Conservation (phyloP, 1,139 yeast genomes). For the Arxiozyma heterogenica region DNA sequence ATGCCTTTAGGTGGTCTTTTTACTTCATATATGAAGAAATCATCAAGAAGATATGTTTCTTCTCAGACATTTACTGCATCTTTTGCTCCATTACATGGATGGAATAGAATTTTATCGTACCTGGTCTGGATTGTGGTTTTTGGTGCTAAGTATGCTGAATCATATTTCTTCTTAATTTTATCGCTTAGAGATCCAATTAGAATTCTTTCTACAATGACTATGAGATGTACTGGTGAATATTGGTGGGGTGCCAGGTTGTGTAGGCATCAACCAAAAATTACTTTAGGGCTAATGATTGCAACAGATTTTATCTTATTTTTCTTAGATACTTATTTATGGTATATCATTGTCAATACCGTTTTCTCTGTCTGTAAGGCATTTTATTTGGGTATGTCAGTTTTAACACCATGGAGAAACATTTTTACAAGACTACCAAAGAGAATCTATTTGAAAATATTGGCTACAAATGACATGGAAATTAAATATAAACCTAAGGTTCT, state of each 20-base stretch:
- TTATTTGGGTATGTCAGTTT: conserved; percentile 94
- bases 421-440: conserved; percentile 97
- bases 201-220: conserved; percentile 49
- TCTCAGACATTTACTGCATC: conserved; percentile 95
- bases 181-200: conserved; percentile 93
- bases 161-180: conserved; percentile 85
- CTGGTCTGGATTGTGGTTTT: conserved; percentile 83
- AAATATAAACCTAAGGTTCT: conserved; percentile 97
- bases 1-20: conserved; percentile 98
- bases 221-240: conserved; percentile 82
- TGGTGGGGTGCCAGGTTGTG: conserved; percentile 77
- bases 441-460: conserved; percentile 92
- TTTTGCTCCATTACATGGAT: conserved; percentile 68
- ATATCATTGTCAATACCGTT: conserved; percentile 86
- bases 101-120: conserved; percentile 95
- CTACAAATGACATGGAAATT: conserved; percentile 98
- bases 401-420: conserved; percentile 99
- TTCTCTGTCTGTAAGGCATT: conserved; percentile 96
- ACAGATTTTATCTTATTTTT: conserved; percentile 92
- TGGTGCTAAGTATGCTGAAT: conserved; percentile 79
- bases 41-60: conserved; percentile 83
- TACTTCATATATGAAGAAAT: conserved; percentile 83
- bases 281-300: conserved; percentile 82
- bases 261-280: conserved; percentile 76
- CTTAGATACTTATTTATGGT: conserved; percentile 98